Percentiles rank a stretch among this genome's conserved stretches.
Evolutionary conservation across 2,329 filamentous ascomycete genomes (phyloP).

Genomic region (Nigrospora sphaerica): DNA sequence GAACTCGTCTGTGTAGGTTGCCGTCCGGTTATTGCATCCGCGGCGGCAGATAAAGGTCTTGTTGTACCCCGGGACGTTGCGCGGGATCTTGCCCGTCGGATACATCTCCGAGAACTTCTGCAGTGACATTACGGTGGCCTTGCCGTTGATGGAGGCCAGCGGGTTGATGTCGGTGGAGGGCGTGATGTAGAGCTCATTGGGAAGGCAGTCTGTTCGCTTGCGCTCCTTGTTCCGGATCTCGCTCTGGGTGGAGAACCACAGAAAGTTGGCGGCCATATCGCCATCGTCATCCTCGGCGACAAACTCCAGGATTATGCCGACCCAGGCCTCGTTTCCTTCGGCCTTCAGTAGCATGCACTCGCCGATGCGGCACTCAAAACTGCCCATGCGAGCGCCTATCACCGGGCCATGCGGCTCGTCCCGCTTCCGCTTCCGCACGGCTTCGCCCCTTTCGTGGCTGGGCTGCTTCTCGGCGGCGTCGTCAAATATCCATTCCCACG

Average conservation of each 20-base stretch:
- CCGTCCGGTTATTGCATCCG: constrained; percentile 82
- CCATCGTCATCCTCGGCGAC: constrained; percentile 64
- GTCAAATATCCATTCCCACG: constrained; percentile 77
- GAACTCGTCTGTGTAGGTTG: constrained; percentile 89
- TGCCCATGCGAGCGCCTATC: constrained; percentile 74
- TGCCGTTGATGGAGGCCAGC: constrained; percentile 83
- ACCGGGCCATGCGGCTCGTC: constrained; percentile 43
- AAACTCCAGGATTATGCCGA: constrained; percentile 82
- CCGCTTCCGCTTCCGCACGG: constrained; percentile 27
- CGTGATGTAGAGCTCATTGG: constrained; percentile 88
- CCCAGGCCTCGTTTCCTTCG: constrained; percentile 86
- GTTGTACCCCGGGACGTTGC: constrained; percentile 65
- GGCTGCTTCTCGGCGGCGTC: constrained; percentile 1
- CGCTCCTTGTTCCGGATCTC: constrained; percentile 80
- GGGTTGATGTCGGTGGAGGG: constrained; percentile 82
- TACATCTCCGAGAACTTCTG: constrained; percentile 61
- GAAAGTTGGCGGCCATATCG: constrained; percentile 77
- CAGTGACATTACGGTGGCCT: constrained; percentile 71
- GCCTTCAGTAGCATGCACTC: constrained; percentile 84
- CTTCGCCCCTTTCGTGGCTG: constrained; percentile 1
- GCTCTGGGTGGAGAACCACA: constrained; percentile 92
- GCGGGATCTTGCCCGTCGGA: constrained; percentile 68
- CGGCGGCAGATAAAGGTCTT: constrained; percentile 87
- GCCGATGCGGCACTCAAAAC: constrained; percentile 72
- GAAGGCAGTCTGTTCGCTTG: constrained; percentile 72